Conservation (phyloP, 2,329 filamentous ascomycete genomes). For the Mollisia scopiformis region DNA sequence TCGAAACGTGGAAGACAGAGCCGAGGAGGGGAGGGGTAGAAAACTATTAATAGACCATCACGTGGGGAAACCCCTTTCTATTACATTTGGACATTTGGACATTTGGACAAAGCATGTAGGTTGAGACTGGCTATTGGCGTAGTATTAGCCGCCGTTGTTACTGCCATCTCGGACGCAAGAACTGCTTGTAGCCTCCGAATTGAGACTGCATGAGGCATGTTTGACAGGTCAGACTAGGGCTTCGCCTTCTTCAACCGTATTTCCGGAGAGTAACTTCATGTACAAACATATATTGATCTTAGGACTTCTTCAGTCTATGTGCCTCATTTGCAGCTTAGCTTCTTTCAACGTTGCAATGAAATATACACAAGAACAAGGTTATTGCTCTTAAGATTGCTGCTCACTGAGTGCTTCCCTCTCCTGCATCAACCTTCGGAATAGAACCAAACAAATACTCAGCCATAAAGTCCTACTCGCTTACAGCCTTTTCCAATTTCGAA, state of each 20-base stretch:
- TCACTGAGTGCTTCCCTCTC: no score
- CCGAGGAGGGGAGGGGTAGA: background rate
- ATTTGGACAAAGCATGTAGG: background rate
- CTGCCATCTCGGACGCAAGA: background rate
- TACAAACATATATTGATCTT: background rate
- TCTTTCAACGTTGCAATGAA: no score
- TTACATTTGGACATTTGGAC: no score
- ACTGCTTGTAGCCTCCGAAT: background rate
- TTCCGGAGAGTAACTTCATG: no score
- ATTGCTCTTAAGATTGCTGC: no score
- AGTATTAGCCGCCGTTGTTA: background rate
- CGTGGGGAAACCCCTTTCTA: background rate
- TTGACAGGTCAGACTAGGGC: background rate
- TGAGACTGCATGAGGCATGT: background rate
- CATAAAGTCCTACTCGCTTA: no score
- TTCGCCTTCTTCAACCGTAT: background rate
- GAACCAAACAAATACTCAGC: no score
- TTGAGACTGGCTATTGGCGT: background rate
- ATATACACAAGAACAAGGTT: no score
- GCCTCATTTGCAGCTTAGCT: no score
- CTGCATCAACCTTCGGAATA: no score
- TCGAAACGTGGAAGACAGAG: background rate
- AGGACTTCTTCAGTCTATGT: no score
- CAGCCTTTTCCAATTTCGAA: no score
- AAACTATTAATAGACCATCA: background rate